Evolutionary conservation across 352 stramenopile genomes (phyloP).

Genomic region (Elongisporangium prolatum): DNA sequence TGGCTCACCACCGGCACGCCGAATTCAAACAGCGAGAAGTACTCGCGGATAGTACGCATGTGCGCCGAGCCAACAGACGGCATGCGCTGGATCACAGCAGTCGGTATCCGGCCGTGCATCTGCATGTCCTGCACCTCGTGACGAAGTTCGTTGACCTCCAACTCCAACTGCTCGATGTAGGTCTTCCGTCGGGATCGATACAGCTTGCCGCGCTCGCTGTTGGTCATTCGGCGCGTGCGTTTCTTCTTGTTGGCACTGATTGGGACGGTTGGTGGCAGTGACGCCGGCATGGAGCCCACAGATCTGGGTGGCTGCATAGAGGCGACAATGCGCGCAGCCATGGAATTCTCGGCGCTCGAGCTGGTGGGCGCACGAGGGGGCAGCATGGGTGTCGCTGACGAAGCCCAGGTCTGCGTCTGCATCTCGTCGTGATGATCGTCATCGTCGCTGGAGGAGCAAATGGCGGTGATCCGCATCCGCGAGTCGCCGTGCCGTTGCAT

Average conservation of each 20-base stretch:
- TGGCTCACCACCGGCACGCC: slow-evolving; percentile 31
- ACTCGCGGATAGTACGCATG: slow-evolving; percentile 44
- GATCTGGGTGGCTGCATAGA: neutral
- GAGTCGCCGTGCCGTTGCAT: slow-evolving; percentile 2
- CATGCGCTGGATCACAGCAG: slow-evolving; percentile 3
- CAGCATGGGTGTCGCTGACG: neutral
- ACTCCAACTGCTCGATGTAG: slow-evolving; percentile 35
- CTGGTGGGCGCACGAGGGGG: no score
- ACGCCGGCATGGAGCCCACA: neutral
- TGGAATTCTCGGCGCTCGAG: neutral
- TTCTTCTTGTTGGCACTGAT: slow-evolving; percentile 24
- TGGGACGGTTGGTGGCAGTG: neutral
- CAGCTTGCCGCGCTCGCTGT: slow-evolving; percentile 59
- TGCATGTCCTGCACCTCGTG: slow-evolving; percentile 35
- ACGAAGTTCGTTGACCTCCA: slow-evolving; percentile 45
- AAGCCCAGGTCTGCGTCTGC: neutral
- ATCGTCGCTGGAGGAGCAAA: slow-evolving; percentile 2
- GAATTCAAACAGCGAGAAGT: slow-evolving; percentile 60
- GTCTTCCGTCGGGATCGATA: slow-evolving; percentile 49
- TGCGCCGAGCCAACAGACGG: slow-evolving; percentile 19
- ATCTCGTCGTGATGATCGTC: neutral
- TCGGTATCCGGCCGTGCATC: slow-evolving; percentile 9
- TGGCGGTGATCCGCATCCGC: slow-evolving; percentile 12
- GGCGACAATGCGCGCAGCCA: neutral
- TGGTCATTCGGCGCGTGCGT: slow-evolving; percentile 38